Conservation (phyloP, 1,284 basidiomycete genomes). For the Malassezia japonica region DNA sequence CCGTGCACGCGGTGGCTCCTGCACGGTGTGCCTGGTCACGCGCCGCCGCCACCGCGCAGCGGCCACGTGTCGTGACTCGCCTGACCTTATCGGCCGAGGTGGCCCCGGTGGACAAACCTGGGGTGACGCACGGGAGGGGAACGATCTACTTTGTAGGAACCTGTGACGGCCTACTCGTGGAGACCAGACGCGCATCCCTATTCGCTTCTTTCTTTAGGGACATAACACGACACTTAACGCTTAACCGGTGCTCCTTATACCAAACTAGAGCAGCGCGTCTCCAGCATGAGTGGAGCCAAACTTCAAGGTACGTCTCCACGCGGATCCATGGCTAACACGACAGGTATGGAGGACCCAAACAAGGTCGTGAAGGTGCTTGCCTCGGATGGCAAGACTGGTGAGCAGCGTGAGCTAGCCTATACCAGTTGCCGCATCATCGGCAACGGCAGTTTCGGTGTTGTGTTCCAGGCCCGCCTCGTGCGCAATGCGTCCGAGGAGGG, state of each 20-base stretch:
- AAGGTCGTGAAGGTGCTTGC: constrained; percentile 90
- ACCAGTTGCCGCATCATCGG: constrained; percentile 97
- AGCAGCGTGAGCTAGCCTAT: constrained; percentile 79
- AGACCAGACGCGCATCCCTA: too few species aligned
- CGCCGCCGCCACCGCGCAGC: too few species aligned
- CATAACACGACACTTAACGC: too few species aligned
- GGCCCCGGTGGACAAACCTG: background rate
- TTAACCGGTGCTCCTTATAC: too few species aligned
- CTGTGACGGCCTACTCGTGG: too few species aligned
- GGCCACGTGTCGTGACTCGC: background rate
- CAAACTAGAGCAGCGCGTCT: too few species aligned
- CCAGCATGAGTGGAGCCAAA: constrained; percentile 11
- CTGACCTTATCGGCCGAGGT: background rate
- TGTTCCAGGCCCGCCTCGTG: constrained; percentile 64
- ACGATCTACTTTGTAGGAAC: too few species aligned
- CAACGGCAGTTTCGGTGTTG: constrained; percentile 96
- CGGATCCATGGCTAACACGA: background rate
- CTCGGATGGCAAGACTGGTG: constrained; percentile 84
- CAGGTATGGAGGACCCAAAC: constrained; percentile 69
- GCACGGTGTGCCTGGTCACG: too few species aligned
- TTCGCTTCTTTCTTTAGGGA: too few species aligned
- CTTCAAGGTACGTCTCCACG: constrained; percentile 7
- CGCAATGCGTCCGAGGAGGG: background rate
- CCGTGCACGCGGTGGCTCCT: too few species aligned
- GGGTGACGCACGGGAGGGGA: constrained; percentile 2